Evolutionary conservation across 2,329 filamentous ascomycete genomes (phyloP), one percentile per base, ranked within the genome.

Genomic region (Parastagonospora avenae): DNA sequence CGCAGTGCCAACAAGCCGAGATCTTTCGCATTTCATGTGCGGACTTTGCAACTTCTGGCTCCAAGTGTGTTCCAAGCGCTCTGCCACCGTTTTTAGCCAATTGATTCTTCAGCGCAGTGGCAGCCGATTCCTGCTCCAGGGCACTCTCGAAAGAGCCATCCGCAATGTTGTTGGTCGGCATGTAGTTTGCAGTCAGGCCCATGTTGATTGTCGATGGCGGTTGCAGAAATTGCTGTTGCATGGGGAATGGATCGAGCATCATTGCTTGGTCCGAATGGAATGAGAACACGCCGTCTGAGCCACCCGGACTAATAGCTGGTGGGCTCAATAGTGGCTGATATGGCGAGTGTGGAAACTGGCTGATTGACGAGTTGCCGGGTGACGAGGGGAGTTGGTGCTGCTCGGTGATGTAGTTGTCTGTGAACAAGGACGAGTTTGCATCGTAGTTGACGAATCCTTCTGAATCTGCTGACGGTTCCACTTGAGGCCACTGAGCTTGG

Each of bases 1-100:
- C 74, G 51, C 78, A 80, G 27, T 76, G 72, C 78, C 78, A 80
- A 50, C 78, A 80, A 8, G 77, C 76, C 16, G 74, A 74, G 7
- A 74, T 70, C 46, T 77, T 76, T 11, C 78, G 75, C 77, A 79
- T 78, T 35, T 73, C 68, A 42, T 75, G 72, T 36, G 74, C 77
- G 44, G 74, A 72, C 52, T 74, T 73, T 14, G 73, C 73, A 31
- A 71, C 71, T 9, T 64, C 73, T 36, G 59, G 69, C 39, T 65
- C 61, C 42, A 71, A 64, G 57, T 68, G 73, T 9, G 71, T 73
- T 45, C 74, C 74, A 10, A 77, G 66, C 24, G 70, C 66, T 52
- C 71, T 65, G 30, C 73, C 72, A 37, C 71, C 74, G 38, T 70
- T 67, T 41, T 76, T 70, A 33, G 50, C 52, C 41, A 54, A 32